Conservation (phyloP, 2,329 filamentous ascomycete genomes). For the Aureobasidium leucospermi region DNA sequence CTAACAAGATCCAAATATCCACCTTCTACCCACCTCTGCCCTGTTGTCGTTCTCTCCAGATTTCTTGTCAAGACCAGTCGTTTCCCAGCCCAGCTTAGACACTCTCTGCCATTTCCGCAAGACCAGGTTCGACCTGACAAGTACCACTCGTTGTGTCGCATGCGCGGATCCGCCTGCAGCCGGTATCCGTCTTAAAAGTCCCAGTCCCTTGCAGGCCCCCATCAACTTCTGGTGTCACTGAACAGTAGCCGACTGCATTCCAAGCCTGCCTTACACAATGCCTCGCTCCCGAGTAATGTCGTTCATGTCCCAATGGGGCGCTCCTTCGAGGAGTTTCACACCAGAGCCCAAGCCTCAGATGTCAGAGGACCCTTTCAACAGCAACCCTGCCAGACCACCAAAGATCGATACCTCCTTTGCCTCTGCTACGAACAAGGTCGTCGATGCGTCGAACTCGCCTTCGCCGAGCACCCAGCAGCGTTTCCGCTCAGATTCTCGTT, state of each 20-base stretch:
- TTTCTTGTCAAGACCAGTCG: background rate
- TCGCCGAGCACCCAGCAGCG: constrained; percentile 31
- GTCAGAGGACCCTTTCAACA: constrained; percentile 11
- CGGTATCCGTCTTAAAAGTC: background rate
- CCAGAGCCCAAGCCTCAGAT: constrained; percentile 18
- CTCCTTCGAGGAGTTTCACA: constrained; percentile 32
- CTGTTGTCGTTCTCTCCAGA: constrained; percentile 2
- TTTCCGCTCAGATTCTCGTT: constrained; percentile 31
- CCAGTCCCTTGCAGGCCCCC: constrained; percentile 4
- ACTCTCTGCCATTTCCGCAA: background rate
- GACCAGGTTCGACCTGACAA: background rate
- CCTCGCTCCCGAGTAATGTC: constrained; percentile 60
- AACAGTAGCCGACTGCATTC: constrained; percentile 2
- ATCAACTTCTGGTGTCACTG: constrained; percentile 5
- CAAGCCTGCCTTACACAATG: constrained; percentile 19
- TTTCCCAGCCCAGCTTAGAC: background rate
- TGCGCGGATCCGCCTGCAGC: constrained; percentile 3
- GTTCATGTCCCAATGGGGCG: constrained; percentile 76
- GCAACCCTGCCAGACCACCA: constrained; percentile 15
- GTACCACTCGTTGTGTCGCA: background rate
- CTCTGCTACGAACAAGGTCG: constrained; percentile 2
- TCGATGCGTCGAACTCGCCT: constrained; percentile 11
- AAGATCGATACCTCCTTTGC: constrained; percentile 14
- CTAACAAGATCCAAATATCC: constrained; percentile 1
- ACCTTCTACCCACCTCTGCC: background rate